Percentiles rank a stretch among this genome's conserved stretches.
Evolutionary conservation across 495 filamentous ascomycete genomes (phyloP).

Genomic region (Annulohypoxylon maeteangense): DNA sequence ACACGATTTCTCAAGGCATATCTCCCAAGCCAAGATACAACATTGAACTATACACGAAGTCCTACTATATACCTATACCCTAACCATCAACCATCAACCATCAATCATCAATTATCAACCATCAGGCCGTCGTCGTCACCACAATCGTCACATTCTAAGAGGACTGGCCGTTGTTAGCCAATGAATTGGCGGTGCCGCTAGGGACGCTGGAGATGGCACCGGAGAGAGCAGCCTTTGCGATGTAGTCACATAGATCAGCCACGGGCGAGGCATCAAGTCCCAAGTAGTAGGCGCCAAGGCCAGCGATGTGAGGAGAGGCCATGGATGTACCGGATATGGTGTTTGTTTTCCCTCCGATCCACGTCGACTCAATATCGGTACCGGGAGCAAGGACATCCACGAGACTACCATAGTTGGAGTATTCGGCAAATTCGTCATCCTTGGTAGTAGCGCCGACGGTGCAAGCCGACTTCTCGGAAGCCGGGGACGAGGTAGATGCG

Average conservation of each 20-base stretch:
- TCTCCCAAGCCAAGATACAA: neutral
- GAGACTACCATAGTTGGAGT: slow-evolving; percentile 66
- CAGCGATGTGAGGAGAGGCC: slow-evolving; percentile 68
- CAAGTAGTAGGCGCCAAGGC: slow-evolving; percentile 63
- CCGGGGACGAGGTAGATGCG: slow-evolving; percentile 58
- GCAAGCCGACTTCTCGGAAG: slow-evolving; percentile 62
- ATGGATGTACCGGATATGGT: slow-evolving; percentile 69
- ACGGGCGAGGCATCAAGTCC: slow-evolving; percentile 49
- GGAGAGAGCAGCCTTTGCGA: slow-evolving; percentile 49
- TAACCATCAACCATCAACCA: neutral
- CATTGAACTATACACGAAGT: neutral
- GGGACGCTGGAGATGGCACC: slow-evolving; percentile 52
- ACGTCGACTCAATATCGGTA: slow-evolving; percentile 60
- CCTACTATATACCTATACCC: neutral
- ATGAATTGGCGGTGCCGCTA: slow-evolving; percentile 56
- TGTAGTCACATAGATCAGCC: slow-evolving; percentile 53
- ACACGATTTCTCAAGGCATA: neutral
- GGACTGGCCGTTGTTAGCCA: slow-evolving; percentile 63
- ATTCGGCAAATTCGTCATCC: slow-evolving; percentile 58
- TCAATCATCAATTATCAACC: neutral
- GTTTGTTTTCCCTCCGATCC: slow-evolving; percentile 58
- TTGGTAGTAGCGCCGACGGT: slow-evolving; percentile 66
- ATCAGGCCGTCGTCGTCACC: neutral
- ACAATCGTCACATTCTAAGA: slow-evolving; percentile 22
- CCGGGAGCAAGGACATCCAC: slow-evolving; percentile 70